Evolutionary conservation across 2,329 filamentous ascomycete genomes (phyloP).

Genomic region (Pyrenochaeta sp.): DNA sequence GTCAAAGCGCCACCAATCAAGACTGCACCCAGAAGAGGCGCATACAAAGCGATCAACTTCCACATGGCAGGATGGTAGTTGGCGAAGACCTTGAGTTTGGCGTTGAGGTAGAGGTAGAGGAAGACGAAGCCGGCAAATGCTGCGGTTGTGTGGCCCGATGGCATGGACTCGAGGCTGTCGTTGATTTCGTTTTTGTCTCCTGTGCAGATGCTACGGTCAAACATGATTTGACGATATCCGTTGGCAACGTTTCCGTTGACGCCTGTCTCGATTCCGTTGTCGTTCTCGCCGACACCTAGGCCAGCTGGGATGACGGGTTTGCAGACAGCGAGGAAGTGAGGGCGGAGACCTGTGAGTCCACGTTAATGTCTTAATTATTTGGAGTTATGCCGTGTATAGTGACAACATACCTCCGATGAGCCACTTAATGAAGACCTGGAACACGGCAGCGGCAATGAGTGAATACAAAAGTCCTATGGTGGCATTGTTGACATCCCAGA

Average conservation of each 20-base stretch:
- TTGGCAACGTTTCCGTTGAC: slow-evolving; percentile 60
- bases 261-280: slow-evolving; percentile 47
- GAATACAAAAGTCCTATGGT: slow-evolving; percentile 73
- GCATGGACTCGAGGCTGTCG: slow-evolving; percentile 74
- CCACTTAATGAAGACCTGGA: slow-evolving; percentile 79
- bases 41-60: slow-evolving; percentile 72
- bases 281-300: slow-evolving; percentile 28
- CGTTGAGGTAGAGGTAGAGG: slow-evolving; percentile 76
- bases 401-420: slow-evolving; percentile 71
- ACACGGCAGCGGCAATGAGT: slow-evolving; percentile 74
- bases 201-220: slow-evolving; percentile 73
- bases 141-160: slow-evolving; percentile 76
- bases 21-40: slow-evolving; percentile 71
- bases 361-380: no score
- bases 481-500: slow-evolving; percentile 70
- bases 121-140: slow-evolving; percentile 76
- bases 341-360: slow-evolving; percentile 45
- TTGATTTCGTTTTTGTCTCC: slow-evolving; percentile 70
- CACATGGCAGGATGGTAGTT: slow-evolving; percentile 78
- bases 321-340: slow-evolving; percentile 75
- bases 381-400: background rate
- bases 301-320: slow-evolving; percentile 63
- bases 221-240: slow-evolving; percentile 70
- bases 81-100: slow-evolving; percentile 77
- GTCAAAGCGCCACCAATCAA: slow-evolving; percentile 74